A percentile compares a stretch with the other conserved stretches of the same genome.
Evolutionary conservation across 2,329 filamentous ascomycete genomes (phyloP).

Genomic region (Fusarium tupiense): DNA sequence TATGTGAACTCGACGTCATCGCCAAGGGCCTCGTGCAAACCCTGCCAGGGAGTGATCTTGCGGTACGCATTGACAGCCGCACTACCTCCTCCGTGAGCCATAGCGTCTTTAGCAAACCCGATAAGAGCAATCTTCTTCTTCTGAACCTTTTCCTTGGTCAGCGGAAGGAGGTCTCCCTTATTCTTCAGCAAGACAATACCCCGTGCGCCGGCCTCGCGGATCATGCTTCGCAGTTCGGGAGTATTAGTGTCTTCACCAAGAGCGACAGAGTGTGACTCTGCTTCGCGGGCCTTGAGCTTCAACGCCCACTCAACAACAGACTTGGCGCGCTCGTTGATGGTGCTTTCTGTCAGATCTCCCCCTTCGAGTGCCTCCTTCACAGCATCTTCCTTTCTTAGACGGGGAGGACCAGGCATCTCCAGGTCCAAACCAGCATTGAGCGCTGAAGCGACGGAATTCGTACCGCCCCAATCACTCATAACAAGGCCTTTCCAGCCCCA

Average conservation of each 20-base stretch:
- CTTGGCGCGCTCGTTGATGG: conserved; percentile 44
- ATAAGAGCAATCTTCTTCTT: conserved; percentile 45
- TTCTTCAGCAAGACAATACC: conserved; percentile 74
- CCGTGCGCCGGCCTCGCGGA: conserved; percentile 48
- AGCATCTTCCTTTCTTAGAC: conserved; percentile 36
- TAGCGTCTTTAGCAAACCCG: conserved; percentile 46
- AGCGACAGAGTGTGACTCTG: not conserved
- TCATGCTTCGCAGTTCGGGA: conserved; percentile 40
- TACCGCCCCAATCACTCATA: conserved; percentile 59
- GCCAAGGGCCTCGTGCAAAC: conserved; percentile 36
- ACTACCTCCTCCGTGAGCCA: conserved; percentile 47
- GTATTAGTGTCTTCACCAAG: conserved; percentile 22
- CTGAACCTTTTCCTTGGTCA: conserved; percentile 44
- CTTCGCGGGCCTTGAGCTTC: conserved; percentile 36
- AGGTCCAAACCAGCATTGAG: conserved; percentile 46
- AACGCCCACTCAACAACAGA: conserved; percentile 45
- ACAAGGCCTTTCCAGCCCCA: conserved; percentile 58
- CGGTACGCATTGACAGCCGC: conserved; percentile 47
- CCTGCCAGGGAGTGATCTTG: conserved; percentile 46
- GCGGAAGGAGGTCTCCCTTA: conserved; percentile 62
- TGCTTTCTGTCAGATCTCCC: conserved; percentile 33
- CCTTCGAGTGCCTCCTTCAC: conserved; percentile 38
- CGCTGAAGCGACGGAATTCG: conserved; percentile 47
- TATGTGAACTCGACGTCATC: conserved; percentile 36
- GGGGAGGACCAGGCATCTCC: conserved; percentile 51